phyloP scores from a whole-genome alignment of 2,329 filamentous ascomycete species.

The Fusarium chlamydosporum region DNA sequence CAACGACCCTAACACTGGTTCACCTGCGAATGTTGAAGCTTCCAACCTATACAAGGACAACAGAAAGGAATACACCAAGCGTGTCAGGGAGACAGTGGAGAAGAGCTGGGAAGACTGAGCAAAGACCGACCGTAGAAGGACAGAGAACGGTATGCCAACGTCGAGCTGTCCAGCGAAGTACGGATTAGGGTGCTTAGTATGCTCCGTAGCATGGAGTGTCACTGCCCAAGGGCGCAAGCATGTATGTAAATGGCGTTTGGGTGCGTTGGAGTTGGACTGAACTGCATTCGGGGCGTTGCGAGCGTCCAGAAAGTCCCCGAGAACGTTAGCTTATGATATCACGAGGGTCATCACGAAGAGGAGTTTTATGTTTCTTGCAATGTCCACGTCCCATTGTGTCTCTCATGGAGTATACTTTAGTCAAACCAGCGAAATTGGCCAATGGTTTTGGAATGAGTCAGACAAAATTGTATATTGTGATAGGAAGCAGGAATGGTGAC shows the following conservation, averaged over 20 bases:
- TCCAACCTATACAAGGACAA: conserved; percentile 99
- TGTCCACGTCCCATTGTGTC: conserved; percentile 11
- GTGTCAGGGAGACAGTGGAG: conserved; percentile 95
- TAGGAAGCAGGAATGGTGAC: conserved; percentile 34
- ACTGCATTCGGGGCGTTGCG: conserved; percentile 54
- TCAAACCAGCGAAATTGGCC: background rate
- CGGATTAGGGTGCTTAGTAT: conserved; percentile 34
- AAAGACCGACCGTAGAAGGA: conserved; percentile 15
- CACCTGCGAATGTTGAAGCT: conserved; percentile 96
- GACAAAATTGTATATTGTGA: background rate
- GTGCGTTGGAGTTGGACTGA: conserved; percentile 52
- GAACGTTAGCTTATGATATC: conserved; percentile 48
- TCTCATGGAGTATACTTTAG: background rate
- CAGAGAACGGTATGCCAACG: conserved; percentile 44
- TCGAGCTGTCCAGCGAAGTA: conserved; percentile 38
- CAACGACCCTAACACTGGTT: conserved; percentile 98
- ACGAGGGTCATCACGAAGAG: conserved; percentile 47
- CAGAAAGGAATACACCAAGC: conserved; percentile 94
- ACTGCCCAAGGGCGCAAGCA: conserved; percentile 17
- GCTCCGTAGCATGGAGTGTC: conserved; percentile 14
- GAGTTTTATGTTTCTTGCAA: conserved; percentile 44
- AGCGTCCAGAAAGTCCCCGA: conserved; percentile 39
- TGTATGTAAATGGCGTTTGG: conserved; percentile 52
- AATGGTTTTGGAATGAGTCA: conserved; percentile 2
- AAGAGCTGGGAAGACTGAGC: conserved; percentile 96